Evolutionary conservation across 768 basidiomycete species (phyloP).

Genomic region (Xerocomus potaroensis): DNA sequence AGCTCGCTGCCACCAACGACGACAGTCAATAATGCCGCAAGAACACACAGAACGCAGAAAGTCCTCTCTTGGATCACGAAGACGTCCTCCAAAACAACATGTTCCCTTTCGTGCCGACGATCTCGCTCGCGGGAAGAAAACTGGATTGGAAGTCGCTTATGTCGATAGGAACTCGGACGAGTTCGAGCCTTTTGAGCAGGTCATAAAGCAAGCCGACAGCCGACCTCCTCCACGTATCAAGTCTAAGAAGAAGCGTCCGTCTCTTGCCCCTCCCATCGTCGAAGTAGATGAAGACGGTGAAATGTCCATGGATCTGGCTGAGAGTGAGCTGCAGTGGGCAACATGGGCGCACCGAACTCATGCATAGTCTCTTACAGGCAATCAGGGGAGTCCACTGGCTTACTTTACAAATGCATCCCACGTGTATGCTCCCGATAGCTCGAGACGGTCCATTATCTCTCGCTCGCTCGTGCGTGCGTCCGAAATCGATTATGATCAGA

Average conservation of each 20-base stretch:
- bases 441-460: slow-evolving; percentile 35
- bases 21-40: slow-evolving; percentile 23
- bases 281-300: slow-evolving; percentile 57
- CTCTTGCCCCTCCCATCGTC: slow-evolving; percentile 30
- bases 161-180: slow-evolving; percentile 75
- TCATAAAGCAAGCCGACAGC: slow-evolving; percentile 66
- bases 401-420: slow-evolving; percentile 35
- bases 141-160: slow-evolving; percentile 63
- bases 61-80: slow-evolving; percentile 43
- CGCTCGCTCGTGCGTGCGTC: slow-evolving; percentile 50
- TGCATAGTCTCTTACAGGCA: slow-evolving; percentile 15
- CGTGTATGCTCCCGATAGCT: slow-evolving; percentile 36
- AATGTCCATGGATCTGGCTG: slow-evolving; percentile 73
- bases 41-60: slow-evolving; percentile 27
- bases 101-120: slow-evolving; percentile 78
- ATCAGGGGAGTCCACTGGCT: slow-evolving; percentile 29
- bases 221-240: slow-evolving; percentile 58
- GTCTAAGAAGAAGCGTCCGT: slow-evolving; percentile 47
- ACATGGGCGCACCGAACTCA: slow-evolving; percentile 2
- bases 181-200: slow-evolving; percentile 75
- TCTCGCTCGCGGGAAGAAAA: slow-evolving; percentile 74
- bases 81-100: slow-evolving; percentile 61
- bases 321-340: slow-evolving; percentile 45
- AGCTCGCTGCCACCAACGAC: slow-evolving; percentile 11
- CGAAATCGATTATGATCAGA: slow-evolving; percentile 55